phyloP scores from a whole-genome alignment of 2,329 filamentous ascomycete genomes.

The Berkeleyomyces basicola region DNA sequence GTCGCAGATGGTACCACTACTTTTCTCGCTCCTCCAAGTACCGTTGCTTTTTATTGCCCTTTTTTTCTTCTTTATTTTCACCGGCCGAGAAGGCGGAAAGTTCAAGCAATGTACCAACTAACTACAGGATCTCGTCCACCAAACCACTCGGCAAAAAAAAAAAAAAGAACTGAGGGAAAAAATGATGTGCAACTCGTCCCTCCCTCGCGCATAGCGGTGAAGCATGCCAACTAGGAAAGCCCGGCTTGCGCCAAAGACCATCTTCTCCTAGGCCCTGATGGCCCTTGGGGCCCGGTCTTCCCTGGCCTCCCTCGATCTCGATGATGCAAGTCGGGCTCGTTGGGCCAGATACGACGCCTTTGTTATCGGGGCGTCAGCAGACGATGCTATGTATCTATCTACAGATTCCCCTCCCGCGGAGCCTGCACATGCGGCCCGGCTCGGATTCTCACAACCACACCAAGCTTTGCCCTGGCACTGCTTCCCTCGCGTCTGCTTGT shows the following conservation, averaged over 20 bases:
- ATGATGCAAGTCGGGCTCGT: no score
- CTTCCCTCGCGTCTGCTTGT: not conserved
- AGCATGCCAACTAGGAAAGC: constrained; percentile 2
- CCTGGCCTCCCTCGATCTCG: no score
- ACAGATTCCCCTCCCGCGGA: not conserved
- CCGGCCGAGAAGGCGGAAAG: not conserved
- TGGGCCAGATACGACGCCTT: no score
- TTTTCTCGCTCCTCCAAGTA: not conserved
- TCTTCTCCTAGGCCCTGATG: not conserved
- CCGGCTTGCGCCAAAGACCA: not conserved
- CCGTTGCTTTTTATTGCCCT: not conserved
- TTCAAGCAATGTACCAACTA: not conserved
- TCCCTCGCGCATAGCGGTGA: not conserved
- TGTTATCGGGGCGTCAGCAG: not conserved
- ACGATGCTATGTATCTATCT: not conserved
- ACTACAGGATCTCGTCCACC: not conserved
- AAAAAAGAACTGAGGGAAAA: not conserved
- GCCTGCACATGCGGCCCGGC: not conserved
- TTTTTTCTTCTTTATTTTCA: not conserved
- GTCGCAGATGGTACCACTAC: not conserved
- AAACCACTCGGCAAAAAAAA: not conserved
- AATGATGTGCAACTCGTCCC: not conserved
- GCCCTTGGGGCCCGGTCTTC: not conserved
- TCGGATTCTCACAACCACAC: not conserved
- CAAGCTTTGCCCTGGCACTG: not conserved